phyloP scores from a whole-genome alignment of 257 asterid species.

The Henckelia pumila region DNA sequence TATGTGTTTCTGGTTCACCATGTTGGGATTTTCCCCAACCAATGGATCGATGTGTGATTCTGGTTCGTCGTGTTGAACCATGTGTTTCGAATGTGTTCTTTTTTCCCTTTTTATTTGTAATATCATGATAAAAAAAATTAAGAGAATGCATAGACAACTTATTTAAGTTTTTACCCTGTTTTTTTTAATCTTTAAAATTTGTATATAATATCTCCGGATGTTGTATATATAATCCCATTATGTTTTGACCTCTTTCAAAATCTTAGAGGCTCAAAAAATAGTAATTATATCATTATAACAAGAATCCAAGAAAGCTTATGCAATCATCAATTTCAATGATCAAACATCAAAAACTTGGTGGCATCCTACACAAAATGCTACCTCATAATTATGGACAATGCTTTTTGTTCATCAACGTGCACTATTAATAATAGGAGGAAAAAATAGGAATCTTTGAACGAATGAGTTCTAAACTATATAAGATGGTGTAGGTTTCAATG shows the following conservation, averaged over 20 bases:
- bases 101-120: too few relatives aligned
- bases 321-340: constrained; percentile 41
- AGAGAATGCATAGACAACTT: too few relatives aligned
- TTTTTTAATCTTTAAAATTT: too few relatives aligned
- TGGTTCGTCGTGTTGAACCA: too few relatives aligned
- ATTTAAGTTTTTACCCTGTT: too few relatives aligned
- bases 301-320: constrained; percentile 32
- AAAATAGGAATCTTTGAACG: constrained; percentile 22
- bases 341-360: constrained; percentile 21
- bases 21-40: too few relatives aligned
- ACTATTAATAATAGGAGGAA: constrained; percentile 4
- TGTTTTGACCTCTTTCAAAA: neutral
- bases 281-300: constrained; percentile 18
- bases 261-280: constrained; percentile 19
- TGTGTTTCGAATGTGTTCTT: too few relatives aligned
- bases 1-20: too few relatives aligned
- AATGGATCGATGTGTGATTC: too few relatives aligned
- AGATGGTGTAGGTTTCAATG: constrained; percentile 12
- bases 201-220: too few relatives aligned
- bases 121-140: too few relatives aligned
- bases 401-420: constrained; percentile 28
- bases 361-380: constrained; percentile 24
- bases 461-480: constrained; percentile 11
- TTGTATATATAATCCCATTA: too few relatives aligned
- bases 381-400: constrained; percentile 20